phyloP scores from a whole-genome alignment of 2,329 filamentous ascomycete species.

The Fusarium buharicum region DNA sequence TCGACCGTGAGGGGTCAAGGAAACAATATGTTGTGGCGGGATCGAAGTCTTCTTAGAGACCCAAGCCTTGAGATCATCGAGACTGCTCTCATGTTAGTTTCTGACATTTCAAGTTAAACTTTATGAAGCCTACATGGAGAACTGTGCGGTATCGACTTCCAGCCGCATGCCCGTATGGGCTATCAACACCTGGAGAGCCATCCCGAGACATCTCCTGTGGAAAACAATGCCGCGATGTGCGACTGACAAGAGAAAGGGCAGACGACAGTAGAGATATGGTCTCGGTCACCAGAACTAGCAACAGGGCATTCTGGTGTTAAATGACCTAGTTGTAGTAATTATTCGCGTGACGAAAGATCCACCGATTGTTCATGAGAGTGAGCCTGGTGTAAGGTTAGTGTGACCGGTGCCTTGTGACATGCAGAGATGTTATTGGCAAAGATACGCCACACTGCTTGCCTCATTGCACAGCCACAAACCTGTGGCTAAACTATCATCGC shows the following conservation, averaged over 20 bases:
- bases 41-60: constrained; percentile 80
- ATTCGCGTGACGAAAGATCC: constrained; percentile 45
- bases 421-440: constrained; percentile 29
- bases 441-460: constrained; percentile 34
- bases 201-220: constrained; percentile 67
- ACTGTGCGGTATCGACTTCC: constrained; percentile 78
- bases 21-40: constrained; percentile 80
- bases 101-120: not conserved
- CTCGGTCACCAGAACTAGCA: constrained; percentile 24
- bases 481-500: not conserved
- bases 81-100: constrained; percentile 56
- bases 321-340: constrained; percentile 25
- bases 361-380: constrained; percentile 37
- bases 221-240: constrained; percentile 45
- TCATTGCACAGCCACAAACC: constrained; percentile 30
- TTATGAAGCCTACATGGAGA: constrained; percentile 68
- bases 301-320: constrained; percentile 18
- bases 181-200: constrained; percentile 91
- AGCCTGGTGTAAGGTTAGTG: constrained; percentile 42
- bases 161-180: constrained; percentile 92
- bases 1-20: constrained; percentile 85
- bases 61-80: constrained; percentile 87
- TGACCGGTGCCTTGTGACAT: constrained; percentile 50
- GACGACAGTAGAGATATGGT: constrained; percentile 26
- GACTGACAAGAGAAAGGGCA: constrained; percentile 31